Evolutionary conservation across 169 alveolate species (phyloP), one percentile per base, ranked within the genome.

Genomic region (Eimeria falciformis): DNA sequence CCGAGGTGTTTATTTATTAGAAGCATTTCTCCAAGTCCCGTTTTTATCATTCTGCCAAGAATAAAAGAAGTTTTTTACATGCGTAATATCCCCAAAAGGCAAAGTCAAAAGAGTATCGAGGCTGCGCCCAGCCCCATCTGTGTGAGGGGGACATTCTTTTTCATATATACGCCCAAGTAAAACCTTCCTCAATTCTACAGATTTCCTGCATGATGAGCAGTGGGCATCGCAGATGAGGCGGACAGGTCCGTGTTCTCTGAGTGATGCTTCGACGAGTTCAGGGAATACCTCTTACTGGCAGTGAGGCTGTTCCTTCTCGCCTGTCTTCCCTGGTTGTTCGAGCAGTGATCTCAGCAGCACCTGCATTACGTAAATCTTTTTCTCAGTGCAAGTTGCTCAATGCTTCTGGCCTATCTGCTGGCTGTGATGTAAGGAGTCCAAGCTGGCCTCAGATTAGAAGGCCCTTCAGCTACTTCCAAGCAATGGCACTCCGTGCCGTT

Each of bases 71-170:
- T 53, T 53, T 53, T 53, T 17, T 17, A 53, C 17, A 9, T 12
- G n/a, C 9, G 17, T 9, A 12, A 12, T 53, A 53, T 53, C 17
- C 17, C 17, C 62, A 53, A 53, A 9, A 17, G 17, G 9, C 62
- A 17, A 53, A 53, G 11, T 50, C 1, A 21, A 18, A 6, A 12
- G 73, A 12, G 81, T 25, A 0, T 17, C 81, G 81, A 47, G 81
- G 81, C 81, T 68, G 81, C 81, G 45, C 29, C 81, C 45, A 68
- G 81, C 81, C 81, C 81, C 81, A 68, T 12, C 62, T 9, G 17
- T 9, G 23, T 3, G n/a, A n/a, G n/a, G n/a, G n/a, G n/a, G n/a
- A n/a, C n/a, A n/a, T n/a, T n/a, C n/a, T n/a, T n/a, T n/a, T n/a
- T n/a, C n/a, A n/a, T n/a, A n/a, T n/a, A n/a, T n/a, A n/a, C n/a